phyloP scores from a whole-genome alignment of 345 rosid genomes.

The Hypericum perforatum region DNA sequence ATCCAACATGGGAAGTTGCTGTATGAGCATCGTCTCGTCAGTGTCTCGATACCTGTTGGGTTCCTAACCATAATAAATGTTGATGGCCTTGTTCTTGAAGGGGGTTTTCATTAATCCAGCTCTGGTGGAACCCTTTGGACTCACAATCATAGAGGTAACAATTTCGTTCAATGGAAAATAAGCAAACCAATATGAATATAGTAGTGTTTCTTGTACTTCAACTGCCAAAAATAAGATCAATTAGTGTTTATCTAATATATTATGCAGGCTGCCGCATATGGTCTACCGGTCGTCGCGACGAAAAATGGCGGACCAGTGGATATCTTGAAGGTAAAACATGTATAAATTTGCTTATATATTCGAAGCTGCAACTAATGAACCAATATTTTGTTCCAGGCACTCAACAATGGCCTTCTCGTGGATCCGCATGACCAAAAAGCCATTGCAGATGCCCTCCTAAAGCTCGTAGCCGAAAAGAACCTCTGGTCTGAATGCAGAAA shows the following conservation, averaged over 20 bases:
- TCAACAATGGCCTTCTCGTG: conserved; percentile 53
- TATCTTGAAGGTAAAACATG: conserved; percentile 40
- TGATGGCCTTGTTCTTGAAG: conserved; percentile 31
- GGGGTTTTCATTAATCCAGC: conserved; percentile 73
- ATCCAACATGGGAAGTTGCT: not conserved
- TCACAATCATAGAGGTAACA: conserved; percentile 57
- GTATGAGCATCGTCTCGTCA: conserved; percentile 4
- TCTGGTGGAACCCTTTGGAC: conserved; percentile 67
- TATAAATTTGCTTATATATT: conserved; percentile 6
- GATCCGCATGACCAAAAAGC: conserved; percentile 66
- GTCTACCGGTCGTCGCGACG: conserved; percentile 60
- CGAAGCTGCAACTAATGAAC: conserved; percentile 4
- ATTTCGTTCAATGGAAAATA: no score
- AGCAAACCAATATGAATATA: no score
- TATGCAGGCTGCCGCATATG: conserved; percentile 61
- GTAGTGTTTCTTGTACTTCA: no score
- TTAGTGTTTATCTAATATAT: no score
- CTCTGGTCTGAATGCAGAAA: conserved; percentile 54
- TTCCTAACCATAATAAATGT: conserved; percentile 19
- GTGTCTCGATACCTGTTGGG: conserved; percentile 11
- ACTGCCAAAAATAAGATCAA: no score
- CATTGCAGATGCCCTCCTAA: conserved; percentile 54
- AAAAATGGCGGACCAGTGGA: conserved; percentile 68
- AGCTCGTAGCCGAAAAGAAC: conserved; percentile 53
- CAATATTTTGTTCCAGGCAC: conserved; percentile 32